phyloP scores from a whole-genome alignment of 805 yeast species.

The Scheffersomyces stipitis region DNA sequence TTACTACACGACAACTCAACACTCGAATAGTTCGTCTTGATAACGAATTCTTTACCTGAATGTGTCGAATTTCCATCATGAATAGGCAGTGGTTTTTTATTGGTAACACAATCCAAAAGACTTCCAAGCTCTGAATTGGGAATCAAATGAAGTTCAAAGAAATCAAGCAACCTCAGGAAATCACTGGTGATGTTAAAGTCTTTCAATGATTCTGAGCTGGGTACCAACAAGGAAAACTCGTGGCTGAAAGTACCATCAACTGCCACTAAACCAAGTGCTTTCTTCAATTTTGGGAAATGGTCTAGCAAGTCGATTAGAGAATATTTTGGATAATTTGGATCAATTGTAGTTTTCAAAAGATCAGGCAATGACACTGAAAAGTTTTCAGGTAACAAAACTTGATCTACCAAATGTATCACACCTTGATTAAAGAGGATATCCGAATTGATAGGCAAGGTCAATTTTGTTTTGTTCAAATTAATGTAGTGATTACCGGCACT shows the following conservation, averaged over 20 bases:
- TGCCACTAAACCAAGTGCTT: conserved; percentile 38
- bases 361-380: conserved; percentile 55
- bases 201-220: conserved; percentile 57
- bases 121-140: conserved; percentile 52
- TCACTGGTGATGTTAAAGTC: conserved; percentile 49
- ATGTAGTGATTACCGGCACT: conserved; percentile 23
- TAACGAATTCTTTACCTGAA: background rate
- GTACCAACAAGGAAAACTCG: conserved; percentile 65
- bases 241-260: conserved; percentile 19
- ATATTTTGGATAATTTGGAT: conserved; percentile 22
- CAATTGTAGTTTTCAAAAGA: conserved; percentile 54
- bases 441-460: conserved; percentile 42
- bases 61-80: background rate
- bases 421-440: conserved; percentile 84
- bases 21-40: conserved; percentile 43
- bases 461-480: conserved; percentile 27
- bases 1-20: conserved; percentile 40
- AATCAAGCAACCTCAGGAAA: conserved; percentile 46
- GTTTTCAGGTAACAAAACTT: conserved; percentile 55
- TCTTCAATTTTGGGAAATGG: conserved; percentile 38
- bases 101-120: conserved; percentile 47
- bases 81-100: background rate
- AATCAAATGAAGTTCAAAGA: conserved; percentile 68
- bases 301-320: conserved; percentile 49
- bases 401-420: conserved; percentile 69